phyloP scores from a whole-genome alignment of 495 filamentous ascomycete genomes.

The Podospora pseudoanserina region DNA sequence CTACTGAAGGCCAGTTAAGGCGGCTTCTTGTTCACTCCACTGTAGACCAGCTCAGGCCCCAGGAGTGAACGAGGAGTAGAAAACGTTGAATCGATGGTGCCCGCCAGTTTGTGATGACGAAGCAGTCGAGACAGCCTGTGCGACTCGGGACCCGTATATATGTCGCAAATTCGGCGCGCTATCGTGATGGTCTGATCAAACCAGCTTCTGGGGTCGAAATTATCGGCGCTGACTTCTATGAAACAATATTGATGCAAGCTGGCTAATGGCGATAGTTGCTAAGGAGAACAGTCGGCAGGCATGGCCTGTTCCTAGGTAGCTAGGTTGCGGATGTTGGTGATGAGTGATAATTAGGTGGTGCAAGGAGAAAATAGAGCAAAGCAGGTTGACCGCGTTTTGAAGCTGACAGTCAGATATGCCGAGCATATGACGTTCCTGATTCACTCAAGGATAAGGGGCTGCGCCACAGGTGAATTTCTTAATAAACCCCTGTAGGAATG shows the following conservation, averaged over 20 bases:
- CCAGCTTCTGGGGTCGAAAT: neutral
- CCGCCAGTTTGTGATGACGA: conserved; percentile 62
- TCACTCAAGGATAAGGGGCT: neutral
- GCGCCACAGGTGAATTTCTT: neutral
- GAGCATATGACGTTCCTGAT: neutral
- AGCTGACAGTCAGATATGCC: neutral
- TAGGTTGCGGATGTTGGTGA: neutral
- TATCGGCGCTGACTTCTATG: neutral
- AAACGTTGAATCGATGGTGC: conserved; percentile 67
- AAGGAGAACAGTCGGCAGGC: neutral
- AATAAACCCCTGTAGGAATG: neutral
- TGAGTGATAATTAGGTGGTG: neutral
- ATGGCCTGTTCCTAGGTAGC: neutral
- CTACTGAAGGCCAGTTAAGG: conserved; percentile 72
- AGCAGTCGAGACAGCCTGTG: neutral
- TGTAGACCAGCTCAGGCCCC: conserved; percentile 85
- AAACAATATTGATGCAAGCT: neutral
- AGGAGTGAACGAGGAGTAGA: conserved; percentile 89
- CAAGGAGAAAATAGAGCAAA: neutral
- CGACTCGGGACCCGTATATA: neutral
- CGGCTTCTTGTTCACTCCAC: conserved; percentile 94
- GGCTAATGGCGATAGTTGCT: neutral
- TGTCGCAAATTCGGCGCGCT: conserved; percentile 3
- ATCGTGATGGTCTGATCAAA: conserved; percentile 1
- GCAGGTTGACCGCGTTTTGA: neutral